Conservation (phyloP, 2,329 filamentous ascomycete genomes). For the Alternaria infectoria region DNA sequence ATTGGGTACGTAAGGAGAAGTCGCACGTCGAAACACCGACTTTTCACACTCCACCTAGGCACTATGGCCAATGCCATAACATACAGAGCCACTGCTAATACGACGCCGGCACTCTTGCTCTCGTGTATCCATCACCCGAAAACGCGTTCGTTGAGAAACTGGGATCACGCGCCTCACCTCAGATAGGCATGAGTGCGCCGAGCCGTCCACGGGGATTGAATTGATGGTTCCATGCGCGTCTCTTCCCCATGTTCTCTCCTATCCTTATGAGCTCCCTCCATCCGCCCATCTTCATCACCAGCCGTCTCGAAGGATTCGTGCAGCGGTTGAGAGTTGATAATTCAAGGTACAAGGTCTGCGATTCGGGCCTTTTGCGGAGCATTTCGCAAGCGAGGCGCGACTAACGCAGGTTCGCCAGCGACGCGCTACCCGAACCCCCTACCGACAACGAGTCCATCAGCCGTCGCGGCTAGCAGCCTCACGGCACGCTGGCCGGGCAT, state of each 20-base stretch:
- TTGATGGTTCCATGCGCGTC: not conserved
- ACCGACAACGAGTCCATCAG: constrained; percentile 1
- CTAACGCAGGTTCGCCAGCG: constrained; percentile 9
- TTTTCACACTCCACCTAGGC: not conserved
- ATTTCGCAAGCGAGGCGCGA: constrained; percentile 1
- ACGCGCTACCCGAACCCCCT: constrained; percentile 1
- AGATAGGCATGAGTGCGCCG: not conserved
- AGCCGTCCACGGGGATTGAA: not conserved
- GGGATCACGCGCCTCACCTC: not conserved
- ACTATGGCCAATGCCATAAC: not conserved
- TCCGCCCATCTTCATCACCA: not conserved
- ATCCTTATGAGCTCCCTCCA: not conserved
- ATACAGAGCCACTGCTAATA: not conserved
- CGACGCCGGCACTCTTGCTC: not conserved
- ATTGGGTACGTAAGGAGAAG: not conserved
- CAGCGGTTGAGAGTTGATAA: not conserved
- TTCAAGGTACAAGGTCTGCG: not conserved
- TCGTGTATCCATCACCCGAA: not conserved
- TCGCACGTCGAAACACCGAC: not conserved
- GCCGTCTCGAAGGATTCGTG: not conserved
- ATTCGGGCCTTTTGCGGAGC: constrained; percentile 10
- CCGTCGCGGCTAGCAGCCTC: not conserved
- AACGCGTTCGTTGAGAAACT: not conserved
- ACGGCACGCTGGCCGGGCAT: not conserved
- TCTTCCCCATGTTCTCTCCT: not conserved